Percentiles rank a stretch among this genome's conserved stretches.
Evolutionary conservation across 1,139 yeast genomes (phyloP).

Genomic region (Taiozyma onychis): DNA sequence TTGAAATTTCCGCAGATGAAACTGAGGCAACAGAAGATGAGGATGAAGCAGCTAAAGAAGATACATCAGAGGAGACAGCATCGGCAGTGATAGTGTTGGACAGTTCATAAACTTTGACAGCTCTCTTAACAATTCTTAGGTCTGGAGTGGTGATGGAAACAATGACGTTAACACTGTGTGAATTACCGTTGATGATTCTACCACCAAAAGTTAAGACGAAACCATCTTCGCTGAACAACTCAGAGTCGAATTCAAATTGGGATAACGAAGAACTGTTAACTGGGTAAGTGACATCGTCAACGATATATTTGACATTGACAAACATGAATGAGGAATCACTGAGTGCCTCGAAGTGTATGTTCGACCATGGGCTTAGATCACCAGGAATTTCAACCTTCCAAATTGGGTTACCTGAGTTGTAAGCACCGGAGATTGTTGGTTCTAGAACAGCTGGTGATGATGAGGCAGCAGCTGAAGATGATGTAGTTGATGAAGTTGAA

Average conservation of each 20-base stretch:
- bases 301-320: conserved; percentile 14
- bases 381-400: conserved; percentile 9
- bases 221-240: conserved; percentile 1
- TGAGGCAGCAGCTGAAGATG: neutral
- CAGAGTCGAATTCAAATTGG: conserved; percentile 1
- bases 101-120: conserved; percentile 1
- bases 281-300: conserved; percentile 1
- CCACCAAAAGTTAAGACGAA: conserved; percentile 2
- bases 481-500: too few relatives aligned
- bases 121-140: conserved; percentile 2
- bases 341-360: conserved; percentile 1
- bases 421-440: conserved; percentile 7
- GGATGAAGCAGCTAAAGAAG: conserved; percentile 2
- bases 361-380: conserved; percentile 7
- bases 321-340: conserved; percentile 4
- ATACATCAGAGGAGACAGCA: neutral
- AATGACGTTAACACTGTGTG: neutral
- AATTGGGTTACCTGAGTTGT: conserved; percentile 6
- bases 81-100: conserved; percentile 1
- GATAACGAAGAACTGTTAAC: conserved; percentile 2
- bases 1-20: neutral
- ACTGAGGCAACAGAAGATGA: neutral
- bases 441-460: neutral
- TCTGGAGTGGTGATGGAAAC: conserved; percentile 4
- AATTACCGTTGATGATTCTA: neutral